Evolutionary conservation across 106 monocot genomes (phyloP).

Genomic region (Dioscorea dumetorum): DNA sequence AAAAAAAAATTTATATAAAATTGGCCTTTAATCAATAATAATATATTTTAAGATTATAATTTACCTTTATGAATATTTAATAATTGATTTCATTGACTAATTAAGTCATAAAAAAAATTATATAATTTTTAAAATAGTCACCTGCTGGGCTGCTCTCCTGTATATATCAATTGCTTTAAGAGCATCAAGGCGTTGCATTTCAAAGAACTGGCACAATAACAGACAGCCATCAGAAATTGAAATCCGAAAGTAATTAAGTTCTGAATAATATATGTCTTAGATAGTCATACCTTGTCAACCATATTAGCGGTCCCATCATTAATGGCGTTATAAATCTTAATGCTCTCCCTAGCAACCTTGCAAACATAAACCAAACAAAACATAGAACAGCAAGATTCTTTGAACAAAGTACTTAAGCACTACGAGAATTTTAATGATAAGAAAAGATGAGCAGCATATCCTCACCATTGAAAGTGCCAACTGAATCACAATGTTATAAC

Average conservation of each 20-base stretch:
- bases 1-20: no score
- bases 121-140: conserved; percentile 13
- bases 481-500: conserved; percentile 76
- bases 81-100: no score
- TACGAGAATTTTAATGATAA: conserved; percentile 1
- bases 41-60: no score
- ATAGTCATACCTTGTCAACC: conserved; percentile 77
- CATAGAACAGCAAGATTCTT: neutral
- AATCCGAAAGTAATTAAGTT: no score
- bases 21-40: no score
- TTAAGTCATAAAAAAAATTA: no score
- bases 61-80: no score
- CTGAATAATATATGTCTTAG: no score
- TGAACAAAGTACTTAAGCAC: no score
- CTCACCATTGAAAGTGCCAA: conserved; percentile 74
- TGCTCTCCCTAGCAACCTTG: conserved; percentile 84
- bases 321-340: conserved; percentile 79
- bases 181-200: conserved; percentile 91
- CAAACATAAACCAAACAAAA: conserved; percentile 12
- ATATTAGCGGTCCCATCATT: conserved; percentile 82
- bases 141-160: conserved; percentile 74
- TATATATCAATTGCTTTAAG: conserved; percentile 86
- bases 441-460: neutral
- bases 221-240: neutral
- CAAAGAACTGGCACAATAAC: conserved; percentile 69